Evolutionary conservation across 345 rosid species (phyloP).

Genomic region (Turritis glabra): DNA sequence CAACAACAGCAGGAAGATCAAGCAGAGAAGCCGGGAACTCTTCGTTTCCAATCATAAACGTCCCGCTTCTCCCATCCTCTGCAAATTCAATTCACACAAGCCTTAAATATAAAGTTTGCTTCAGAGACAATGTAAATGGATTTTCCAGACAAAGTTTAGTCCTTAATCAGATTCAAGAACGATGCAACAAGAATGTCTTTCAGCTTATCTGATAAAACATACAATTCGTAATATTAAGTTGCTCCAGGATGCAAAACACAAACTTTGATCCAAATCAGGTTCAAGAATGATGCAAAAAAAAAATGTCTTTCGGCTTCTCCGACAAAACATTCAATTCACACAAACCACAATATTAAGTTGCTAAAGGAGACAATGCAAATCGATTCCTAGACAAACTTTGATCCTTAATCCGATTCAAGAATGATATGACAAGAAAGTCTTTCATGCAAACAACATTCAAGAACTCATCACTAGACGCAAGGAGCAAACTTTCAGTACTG

Average conservation of each 20-base stretch:
- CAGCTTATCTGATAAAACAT: background rate
- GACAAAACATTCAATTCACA: background rate
- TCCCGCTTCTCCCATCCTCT: slow-evolving; percentile 93
- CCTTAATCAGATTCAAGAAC: background rate
- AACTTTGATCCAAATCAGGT: background rate
- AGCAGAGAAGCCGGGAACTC: slow-evolving; percentile 74
- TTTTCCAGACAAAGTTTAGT: background rate
- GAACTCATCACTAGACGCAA: background rate
- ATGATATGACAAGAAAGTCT: background rate
- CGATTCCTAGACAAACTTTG: background rate
- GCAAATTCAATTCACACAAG: slow-evolving; percentile 31
- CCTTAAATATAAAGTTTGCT: background rate
- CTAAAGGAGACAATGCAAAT: background rate
- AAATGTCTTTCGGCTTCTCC: background rate
- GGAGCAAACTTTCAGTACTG: background rate
- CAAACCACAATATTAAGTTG: background rate
- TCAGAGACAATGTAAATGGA: background rate
- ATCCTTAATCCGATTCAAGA: background rate
- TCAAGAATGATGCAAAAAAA: background rate
- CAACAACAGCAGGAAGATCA: slow-evolving; percentile 92
- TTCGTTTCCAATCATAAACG: slow-evolving; percentile 71
- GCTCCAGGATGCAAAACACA: background rate
- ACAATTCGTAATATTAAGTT: background rate
- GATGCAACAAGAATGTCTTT: background rate
- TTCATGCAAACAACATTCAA: background rate